Percentiles rank a stretch among this genome's conserved stretches.
phyloP scores from a whole-genome alignment of 2,329 filamentous ascomycete species.

The Alternaria triticina region DNA sequence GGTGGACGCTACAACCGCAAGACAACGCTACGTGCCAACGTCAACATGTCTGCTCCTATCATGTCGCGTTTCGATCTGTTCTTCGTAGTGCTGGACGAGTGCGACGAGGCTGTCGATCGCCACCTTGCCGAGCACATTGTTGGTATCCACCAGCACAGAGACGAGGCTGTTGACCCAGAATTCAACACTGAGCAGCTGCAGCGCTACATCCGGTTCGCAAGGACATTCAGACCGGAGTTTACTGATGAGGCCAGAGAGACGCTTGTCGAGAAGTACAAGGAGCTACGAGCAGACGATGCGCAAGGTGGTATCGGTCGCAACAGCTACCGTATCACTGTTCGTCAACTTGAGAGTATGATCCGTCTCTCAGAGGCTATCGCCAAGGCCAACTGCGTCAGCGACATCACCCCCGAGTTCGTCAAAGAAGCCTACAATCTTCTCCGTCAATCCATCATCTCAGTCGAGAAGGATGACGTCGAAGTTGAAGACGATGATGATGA shows the following conservation, averaged over 20 bases:
- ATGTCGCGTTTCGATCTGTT: conserved; percentile 99
- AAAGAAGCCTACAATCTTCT: conserved; percentile 90
- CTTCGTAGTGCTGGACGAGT: conserved; percentile 97
- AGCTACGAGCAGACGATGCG: conserved; percentile 88
- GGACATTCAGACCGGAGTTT: conserved; percentile 93
- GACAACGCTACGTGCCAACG: conserved; percentile 88
- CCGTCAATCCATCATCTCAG: conserved; percentile 92
- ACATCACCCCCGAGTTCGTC: conserved; percentile 84
- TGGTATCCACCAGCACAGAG: conserved; percentile 87
- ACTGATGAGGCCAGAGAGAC: conserved; percentile 83
- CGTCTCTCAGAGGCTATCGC: conserved; percentile 96
- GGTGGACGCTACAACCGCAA: conserved; percentile 98
- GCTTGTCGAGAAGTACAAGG: conserved; percentile 93
- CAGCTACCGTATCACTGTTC: conserved; percentile 95
- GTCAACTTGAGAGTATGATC: conserved; percentile 95
- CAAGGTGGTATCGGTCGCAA: conserved; percentile 94
- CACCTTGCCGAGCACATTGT: conserved; percentile 96
- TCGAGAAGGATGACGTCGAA: conserved; percentile 97
- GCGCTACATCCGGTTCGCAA: conserved; percentile 94
- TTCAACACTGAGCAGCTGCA: conserved; percentile 97
- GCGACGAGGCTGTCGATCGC: conserved; percentile 88
- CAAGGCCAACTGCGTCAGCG: conserved; percentile 94
- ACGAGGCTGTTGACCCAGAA: conserved; percentile 89
- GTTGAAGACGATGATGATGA: conserved; percentile 82
- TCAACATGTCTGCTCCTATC: conserved; percentile 98